A percentile compares a stretch with the other conserved stretches of the same genome.
Evolutionary conservation across 495 filamentous ascomycete species (phyloP).

Genomic region (Hypoxylon lenormandii): DNA sequence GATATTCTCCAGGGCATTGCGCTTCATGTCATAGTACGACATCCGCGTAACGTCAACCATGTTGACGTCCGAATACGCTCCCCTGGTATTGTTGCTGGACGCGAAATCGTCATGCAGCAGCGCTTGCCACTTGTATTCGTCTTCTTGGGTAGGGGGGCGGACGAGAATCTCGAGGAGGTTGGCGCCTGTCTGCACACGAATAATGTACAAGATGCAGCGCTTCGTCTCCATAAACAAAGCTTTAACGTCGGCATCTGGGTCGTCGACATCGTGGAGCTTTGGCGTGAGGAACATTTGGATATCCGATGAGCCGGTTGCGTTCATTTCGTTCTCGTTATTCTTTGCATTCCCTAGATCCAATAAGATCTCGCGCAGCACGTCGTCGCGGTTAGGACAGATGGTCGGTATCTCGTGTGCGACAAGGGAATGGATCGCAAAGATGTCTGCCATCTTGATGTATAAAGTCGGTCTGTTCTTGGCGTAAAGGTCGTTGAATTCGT

Average conservation of each 20-base stretch:
- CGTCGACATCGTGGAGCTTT: constrained; percentile 89
- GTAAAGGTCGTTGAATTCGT: constrained; percentile 97
- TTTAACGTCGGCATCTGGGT: constrained; percentile 91
- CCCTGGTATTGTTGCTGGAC: constrained; percentile 73
- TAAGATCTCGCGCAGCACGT: constrained; percentile 89
- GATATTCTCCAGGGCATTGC: constrained; percentile 92
- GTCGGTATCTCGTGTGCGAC: constrained; percentile 79
- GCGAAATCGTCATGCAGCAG: constrained; percentile 86
- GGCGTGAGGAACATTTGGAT: constrained; percentile 92
- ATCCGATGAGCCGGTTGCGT: constrained; percentile 85
- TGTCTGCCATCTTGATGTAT: constrained; percentile 98
- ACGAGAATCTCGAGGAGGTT: constrained; percentile 96
- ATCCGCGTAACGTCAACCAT: constrained; percentile 89
- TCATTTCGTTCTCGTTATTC: constrained; percentile 92
- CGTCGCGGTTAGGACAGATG: constrained; percentile 83
- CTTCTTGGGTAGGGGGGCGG: constrained; percentile 84
- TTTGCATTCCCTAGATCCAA: constrained; percentile 94
- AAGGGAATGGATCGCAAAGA: constrained; percentile 94
- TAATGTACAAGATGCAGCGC: constrained; percentile 95
- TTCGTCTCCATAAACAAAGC: constrained; percentile 98
- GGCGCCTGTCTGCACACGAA: constrained; percentile 90
- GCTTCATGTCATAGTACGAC: constrained; percentile 91
- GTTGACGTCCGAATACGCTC: constrained; percentile 91
- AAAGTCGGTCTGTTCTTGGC: constrained; percentile 93
- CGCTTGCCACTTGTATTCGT: constrained; percentile 86